phyloP scores from a whole-genome alignment of 768 basidiomycete species.

The Punctularia strigosozonata region DNA sequence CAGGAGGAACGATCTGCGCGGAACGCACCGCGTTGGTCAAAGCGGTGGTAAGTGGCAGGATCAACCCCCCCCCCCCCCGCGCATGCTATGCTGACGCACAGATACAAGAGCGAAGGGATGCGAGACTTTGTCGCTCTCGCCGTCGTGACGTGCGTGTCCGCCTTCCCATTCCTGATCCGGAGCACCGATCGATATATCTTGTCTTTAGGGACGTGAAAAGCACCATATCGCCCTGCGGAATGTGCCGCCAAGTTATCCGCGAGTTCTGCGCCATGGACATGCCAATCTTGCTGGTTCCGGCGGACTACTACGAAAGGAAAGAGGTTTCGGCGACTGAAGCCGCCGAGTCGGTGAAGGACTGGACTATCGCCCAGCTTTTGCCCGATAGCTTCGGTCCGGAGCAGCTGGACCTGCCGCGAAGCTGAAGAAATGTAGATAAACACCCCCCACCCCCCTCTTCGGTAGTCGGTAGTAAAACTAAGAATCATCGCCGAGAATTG shows the following conservation, averaged over 20 bases:
- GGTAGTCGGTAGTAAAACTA: too few relatives aligned
- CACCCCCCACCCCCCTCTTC: too few relatives aligned
- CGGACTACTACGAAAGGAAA: conserved; percentile 36
- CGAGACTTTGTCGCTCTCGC: conserved; percentile 65
- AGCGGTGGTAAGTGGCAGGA: conserved; percentile 54
- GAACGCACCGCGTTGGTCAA: conserved; percentile 95
- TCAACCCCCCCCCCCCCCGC: background rate
- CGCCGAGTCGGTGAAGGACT: conserved; percentile 35
- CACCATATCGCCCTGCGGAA: conserved; percentile 78
- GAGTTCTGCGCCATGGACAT: conserved; percentile 73
- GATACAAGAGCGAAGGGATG: conserved; percentile 66
- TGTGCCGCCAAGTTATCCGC: conserved; percentile 84
- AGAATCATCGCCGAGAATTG: too few relatives aligned
- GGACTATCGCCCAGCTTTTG: conserved; percentile 61
- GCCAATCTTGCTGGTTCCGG: conserved; percentile 63
- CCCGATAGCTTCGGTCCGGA: conserved; percentile 88
- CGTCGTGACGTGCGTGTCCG: conserved; percentile 53
- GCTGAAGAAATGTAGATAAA: background rate
- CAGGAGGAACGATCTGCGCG: conserved; percentile 87
- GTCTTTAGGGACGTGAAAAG: conserved; percentile 49
- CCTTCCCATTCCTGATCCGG: background rate
- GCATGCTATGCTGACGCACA: background rate
- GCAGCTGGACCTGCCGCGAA: conserved; percentile 45
- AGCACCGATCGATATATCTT: background rate
- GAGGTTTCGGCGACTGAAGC: conserved; percentile 32